Base-by-base conservation (phyloP, 768 basidiomycete species). In the Amanita subjunquillea region DNA sequence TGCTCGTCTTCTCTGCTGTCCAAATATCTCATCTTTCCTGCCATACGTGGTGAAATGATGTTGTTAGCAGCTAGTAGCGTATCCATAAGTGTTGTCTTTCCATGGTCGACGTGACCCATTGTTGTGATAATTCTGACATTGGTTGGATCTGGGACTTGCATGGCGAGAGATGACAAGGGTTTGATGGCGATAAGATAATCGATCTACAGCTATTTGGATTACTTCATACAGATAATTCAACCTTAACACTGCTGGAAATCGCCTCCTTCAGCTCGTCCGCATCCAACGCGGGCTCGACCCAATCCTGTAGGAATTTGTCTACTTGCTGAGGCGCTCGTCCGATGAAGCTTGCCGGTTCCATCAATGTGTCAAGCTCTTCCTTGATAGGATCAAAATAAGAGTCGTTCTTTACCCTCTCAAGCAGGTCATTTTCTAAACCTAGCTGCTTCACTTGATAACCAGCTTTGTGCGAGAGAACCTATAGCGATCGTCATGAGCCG, bases 1-100 rank as follows among this genome's bases (percentile, higher is more conserved):
- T 97, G 94, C 62, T 99, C 96, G 60, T 98, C 96, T 64, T 97
- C 93, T 58, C 96, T 76, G 54, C 87, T 91, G 64, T 99, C 96
- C 50, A 98, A 73, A 65, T 95, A 99, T 50, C 96, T 76, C 67
- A 98, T 83, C 65, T 96, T 98, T 8, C 96, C 96, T 2, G 93
- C 95, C 84, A 97, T 88, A 50, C 89, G 73, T 8, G 84, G 69
- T 0, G 95, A 97, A 61, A 99, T 97, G 63, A 99, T 98, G 62
- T 91, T 95, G 71, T 98, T 98, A 20, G 95, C 92, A 1, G 95
- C 94, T 34, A 99, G 81, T 6, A 99, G 78, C 13, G 87, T 82
- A 62, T 99, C 96, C 81, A 96, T 94, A 54, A 91, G 79, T 0
- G 92, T 93, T 2, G 92, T 92, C 69, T 99, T 96, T 60, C 94